Conservation (phyloP, 495 filamentous ascomycete species). For the Penicillium lividum region DNA sequence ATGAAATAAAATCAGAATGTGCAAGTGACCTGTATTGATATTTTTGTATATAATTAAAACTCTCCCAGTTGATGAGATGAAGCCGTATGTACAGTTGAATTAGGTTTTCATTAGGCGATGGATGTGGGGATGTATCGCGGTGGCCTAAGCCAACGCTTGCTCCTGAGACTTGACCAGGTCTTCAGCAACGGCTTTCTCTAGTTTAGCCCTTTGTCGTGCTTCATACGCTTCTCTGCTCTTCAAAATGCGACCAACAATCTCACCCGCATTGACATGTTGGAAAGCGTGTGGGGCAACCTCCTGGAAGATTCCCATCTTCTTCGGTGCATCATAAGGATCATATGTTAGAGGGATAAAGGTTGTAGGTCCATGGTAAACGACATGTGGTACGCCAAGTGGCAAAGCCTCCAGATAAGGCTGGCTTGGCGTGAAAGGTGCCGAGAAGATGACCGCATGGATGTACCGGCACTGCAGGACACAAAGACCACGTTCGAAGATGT, state of each 20-base stretch:
- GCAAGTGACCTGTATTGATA: background rate
- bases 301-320: constrained; percentile 75
- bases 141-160: constrained; percentile 15
- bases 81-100: constrained; percentile 23
- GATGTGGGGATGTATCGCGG: background rate
- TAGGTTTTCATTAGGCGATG: constrained; percentile 9
- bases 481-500: constrained; percentile 92
- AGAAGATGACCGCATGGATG: constrained; percentile 82
- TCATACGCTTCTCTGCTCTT: constrained; percentile 82
- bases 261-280: constrained; percentile 83
- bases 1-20: too few relatives aligned
- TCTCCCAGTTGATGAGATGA: constrained; percentile 18
- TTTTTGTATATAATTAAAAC: background rate
- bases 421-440: constrained; percentile 82
- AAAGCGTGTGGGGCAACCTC: constrained; percentile 74
- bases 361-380: constrained; percentile 94
- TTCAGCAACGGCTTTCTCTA: constrained; percentile 77
- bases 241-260: constrained; percentile 89
- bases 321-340: constrained; percentile 81
- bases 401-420: constrained; percentile 71
- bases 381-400: constrained; percentile 72
- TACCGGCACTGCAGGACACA: constrained; percentile 96
- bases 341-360: constrained; percentile 84
- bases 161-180: constrained; percentile 46
- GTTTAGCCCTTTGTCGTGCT: constrained; percentile 84